Evolutionary conservation across 345 rosid species (phyloP), one percentile per base, ranked within the genome.

Genomic region (Streptanthus diversifolius): DNA sequence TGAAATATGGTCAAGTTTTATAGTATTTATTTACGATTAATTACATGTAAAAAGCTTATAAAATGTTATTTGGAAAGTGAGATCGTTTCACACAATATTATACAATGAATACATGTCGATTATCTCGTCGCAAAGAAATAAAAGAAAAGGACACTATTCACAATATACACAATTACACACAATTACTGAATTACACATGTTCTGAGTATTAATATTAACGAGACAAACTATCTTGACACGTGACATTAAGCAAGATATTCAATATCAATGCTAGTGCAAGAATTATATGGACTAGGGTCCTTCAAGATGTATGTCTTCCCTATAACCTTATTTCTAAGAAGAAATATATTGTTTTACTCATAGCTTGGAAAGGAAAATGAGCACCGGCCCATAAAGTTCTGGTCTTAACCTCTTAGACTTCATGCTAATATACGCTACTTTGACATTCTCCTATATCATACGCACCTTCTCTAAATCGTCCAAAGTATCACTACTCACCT

Each of bases 361-460:
- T 66, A 74, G 37, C 54, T 51, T 75, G 32, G 51, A 25, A 60
- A 60, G 49, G 32, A 41, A 61, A 68, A 75, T 53, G 58, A 59
- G 59, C 65, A 68, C 45, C 51, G 32, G 71, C 36, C n/a, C 21
- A 70, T 55, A 70, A 76, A 61, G 54, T 63, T 63, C 51, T 12
- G n/a, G n/a, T n/a, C 24, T 27, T 57, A 58, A 21, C 22, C 8
- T 21, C 3, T 13, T 10, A 29, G 10, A 63, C 76, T 84, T 71
- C 79, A 75, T 83, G 84, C 89, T 85, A 79, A 71, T 71, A 80
- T 85, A 80, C 88, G 79, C 91, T 77, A 18, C 59, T 67, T 63
- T 63, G 69, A 78, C 85, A 79, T 77, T 74, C 66, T 67, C 39
- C 36, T 18, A 22, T 72, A 71, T 48, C 44, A 68, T 59, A 79